These are phyloP conservation scores for Termitomyces sp. DNA, from an alignment of 768 basidiomycete genomes.

Conservation along the genomic window DNA sequence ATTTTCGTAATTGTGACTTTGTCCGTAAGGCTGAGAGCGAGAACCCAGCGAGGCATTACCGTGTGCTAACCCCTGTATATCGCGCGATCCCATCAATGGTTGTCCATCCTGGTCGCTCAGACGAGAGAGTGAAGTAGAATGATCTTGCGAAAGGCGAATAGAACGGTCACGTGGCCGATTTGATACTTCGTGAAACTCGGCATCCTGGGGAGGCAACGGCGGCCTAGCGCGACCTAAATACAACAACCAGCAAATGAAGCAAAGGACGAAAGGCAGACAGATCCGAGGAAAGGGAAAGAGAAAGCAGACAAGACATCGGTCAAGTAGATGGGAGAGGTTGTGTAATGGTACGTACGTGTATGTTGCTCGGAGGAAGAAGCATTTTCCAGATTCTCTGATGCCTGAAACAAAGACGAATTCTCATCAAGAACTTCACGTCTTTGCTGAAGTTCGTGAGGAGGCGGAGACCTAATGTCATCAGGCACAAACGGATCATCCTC, in stretches of 20 bases:
- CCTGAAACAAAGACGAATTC: constrained; percentile 9
- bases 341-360: constrained; percentile 31
- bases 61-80: neutral
- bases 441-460: constrained; percentile 8
- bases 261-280: constrained; percentile 4
- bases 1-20: neutral
- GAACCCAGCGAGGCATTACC: neutral
- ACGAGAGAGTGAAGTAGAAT: neutral
- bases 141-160: constrained; percentile 5
- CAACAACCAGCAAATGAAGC: neutral
- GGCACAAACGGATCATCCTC: constrained; percentile 23
- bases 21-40: neutral
- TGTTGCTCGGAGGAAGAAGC: constrained; percentile 17
- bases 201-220: constrained; percentile 43
- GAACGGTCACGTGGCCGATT: constrained; percentile 10
- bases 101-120: constrained; percentile 1
- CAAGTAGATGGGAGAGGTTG: constrained; percentile 19
- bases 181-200: constrained; percentile 31
- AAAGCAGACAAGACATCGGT: constrained; percentile 17
- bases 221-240: constrained; percentile 35
- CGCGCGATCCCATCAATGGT: neutral
- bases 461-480: constrained; percentile 19
- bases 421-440: constrained; percentile 9
- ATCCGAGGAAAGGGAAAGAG: constrained; percentile 9
- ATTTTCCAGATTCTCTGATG: constrained; percentile 13